Evolutionary conservation across 371 early-diverging fungal genomes (phyloP), one percentile per base, ranked within the genome.

Genomic region (Mucor saturninus): DNA sequence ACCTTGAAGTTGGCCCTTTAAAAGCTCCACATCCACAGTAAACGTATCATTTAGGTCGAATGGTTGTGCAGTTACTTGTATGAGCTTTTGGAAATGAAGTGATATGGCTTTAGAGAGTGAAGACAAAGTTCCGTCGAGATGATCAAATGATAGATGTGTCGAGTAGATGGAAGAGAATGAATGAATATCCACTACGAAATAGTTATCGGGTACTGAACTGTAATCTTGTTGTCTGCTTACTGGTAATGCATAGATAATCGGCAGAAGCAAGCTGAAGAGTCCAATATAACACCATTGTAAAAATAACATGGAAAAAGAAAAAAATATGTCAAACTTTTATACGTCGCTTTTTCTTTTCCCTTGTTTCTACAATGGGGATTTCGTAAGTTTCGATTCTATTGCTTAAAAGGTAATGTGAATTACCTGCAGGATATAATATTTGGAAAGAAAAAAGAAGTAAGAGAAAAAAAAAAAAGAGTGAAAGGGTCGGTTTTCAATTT

Each of bases 1-100:
- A n/a, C 73, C 75, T 54, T 59, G 59, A 14, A 77, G 35, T 43
- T 77, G 78, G 10, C 71, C 75, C 46, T 73, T 71, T 6, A 77
- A 56, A 31, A 77, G 48, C 4, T 72, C 70, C 1, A 77, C 56
- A 62, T 77, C 78, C 1, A 77, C 67, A 4, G 50, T 42, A 28
- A 51, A 56, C 14, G 56, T 45, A 32, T 61, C 59, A 42, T 61
- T 56, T 32, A 45, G 28, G 8, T 28, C 60, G 15, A 38, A 37
- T 5, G 49, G 28, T 29, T 66, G 56, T 0, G 56, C 58, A 30
- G 65, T 49, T 26, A 76, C 59, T 31, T 73, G 74, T 15, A 77
- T 62, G 26, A 70, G 49, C 5, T 72, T 62, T 51, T 75, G 75
- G 40, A 77, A 70, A 42, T 69, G 75, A 39, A 52, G 21, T 1